Percentiles rank a stretch among this genome's conserved stretches.
phyloP scores from a whole-genome alignment of 2,329 filamentous ascomycete species.

The Cordyceps cateniannulata region DNA sequence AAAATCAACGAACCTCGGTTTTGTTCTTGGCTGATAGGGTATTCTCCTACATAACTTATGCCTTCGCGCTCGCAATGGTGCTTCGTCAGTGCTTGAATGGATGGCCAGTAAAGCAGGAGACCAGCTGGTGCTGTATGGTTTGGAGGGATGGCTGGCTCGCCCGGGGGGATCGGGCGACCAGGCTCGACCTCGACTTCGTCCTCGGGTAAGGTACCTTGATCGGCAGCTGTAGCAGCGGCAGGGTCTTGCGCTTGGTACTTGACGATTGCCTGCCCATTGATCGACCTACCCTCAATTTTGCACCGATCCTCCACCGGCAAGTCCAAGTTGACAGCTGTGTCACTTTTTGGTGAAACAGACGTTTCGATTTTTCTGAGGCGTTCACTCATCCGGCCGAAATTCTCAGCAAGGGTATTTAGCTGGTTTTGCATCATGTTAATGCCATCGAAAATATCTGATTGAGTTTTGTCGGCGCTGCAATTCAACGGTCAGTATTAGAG shows the following conservation, averaged over 20 bases:
- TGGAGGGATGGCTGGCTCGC: conserved; percentile 65
- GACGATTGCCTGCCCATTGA: conserved; percentile 20
- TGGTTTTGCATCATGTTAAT: conserved; percentile 36
- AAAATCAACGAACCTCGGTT: conserved; percentile 66
- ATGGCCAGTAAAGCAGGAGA: conserved; percentile 66
- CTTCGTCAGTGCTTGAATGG: conserved; percentile 58
- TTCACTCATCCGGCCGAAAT: conserved; percentile 33
- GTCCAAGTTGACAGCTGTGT: neutral
- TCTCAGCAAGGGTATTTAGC: conserved; percentile 29
- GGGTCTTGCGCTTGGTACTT: neutral
- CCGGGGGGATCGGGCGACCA: conserved; percentile 45
- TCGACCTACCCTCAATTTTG: conserved; percentile 21
- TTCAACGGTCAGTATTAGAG: conserved; percentile 12
- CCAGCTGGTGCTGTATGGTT: conserved; percentile 91
- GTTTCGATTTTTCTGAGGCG: conserved; percentile 30
- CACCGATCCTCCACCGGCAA: conserved; percentile 13
- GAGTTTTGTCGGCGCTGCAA: conserved; percentile 52
- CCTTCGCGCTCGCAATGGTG: conserved; percentile 40
- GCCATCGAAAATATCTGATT: conserved; percentile 54
- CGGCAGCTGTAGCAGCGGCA: conserved; percentile 6
- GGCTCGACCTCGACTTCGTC: conserved; percentile 47
- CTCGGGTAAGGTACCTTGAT: conserved; percentile 22
- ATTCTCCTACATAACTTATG: conserved; percentile 56
- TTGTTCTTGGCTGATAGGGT: conserved; percentile 71
- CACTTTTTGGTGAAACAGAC: conserved; percentile 9